Evolutionary conservation across 1,284 basidiomycete species (phyloP), one percentile per base, ranked within the genome.

Genomic region (Erythrobasidium hasegawianum): DNA sequence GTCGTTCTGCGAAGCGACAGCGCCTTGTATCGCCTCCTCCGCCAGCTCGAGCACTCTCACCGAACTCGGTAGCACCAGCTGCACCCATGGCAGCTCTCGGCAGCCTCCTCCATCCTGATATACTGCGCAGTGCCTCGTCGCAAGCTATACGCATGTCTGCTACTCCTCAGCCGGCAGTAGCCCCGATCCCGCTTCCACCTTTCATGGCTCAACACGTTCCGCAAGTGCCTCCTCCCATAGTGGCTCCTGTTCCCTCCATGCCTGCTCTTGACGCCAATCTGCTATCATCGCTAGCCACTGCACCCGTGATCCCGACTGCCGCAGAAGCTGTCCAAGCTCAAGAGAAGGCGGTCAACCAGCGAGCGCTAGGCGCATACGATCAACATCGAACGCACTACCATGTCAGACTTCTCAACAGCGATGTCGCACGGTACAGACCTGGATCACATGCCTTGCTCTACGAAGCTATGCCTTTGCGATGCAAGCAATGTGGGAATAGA

Each of bases 401-500:
- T 9, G 68, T 73, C 11, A 50, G 67, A 22, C 29, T 72, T 2
- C 52, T 38, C 18, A 71, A 68, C 40, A 60, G 64, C 24, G 73
- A 75, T 33, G 55, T 74, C 16, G 59, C 67, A 57, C 86, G 82
- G 87, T 92, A 80, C 67, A 83, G 83, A 38, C 81, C 86, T 1
- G 78, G 80, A 27, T 81, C 89, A 69, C 77, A 82, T 70, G 79
- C 84, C 24, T 81, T 93, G 61, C 80, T 95, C 57, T 90, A 90
- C 72, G 82, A 85, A 67, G 84, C 84, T 67, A 81, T 95, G 22
- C 83, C 88, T 10, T 80, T 85, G 22, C 88, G 92, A 78, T 98
- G 95, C 81, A 91, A 88, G 77, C 95, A 97, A 76, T 98, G 95
- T 80, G 90, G 89, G 10, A 80, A 90, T 69, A 86, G 96, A 59